Conservation (phyloP, 495 filamentous ascomycete species). For the Aspergillus cavernicola region DNA sequence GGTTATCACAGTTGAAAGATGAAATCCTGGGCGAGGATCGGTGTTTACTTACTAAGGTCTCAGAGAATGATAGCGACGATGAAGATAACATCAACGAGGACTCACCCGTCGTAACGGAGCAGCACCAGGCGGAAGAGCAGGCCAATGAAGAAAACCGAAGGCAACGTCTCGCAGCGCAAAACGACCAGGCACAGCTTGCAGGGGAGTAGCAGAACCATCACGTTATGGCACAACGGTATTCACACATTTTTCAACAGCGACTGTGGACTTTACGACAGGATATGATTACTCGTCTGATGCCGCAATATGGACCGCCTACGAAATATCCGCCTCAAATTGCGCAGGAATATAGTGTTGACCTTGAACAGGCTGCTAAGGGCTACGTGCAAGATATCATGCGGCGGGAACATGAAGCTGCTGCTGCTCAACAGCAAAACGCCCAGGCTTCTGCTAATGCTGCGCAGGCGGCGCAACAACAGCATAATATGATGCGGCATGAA, state of each 20-base stretch:
- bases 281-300: constrained; percentile 35
- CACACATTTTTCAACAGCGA: constrained; percentile 37
- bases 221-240: constrained; percentile 43
- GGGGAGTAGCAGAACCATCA: constrained; percentile 45
- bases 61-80: too few species aligned
- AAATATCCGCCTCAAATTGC: constrained; percentile 42
- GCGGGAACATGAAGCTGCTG: constrained; percentile 36
- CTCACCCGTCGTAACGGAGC: too few species aligned
- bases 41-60: too few species aligned
- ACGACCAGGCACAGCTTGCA: constrained; percentile 49
- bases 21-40: too few species aligned
- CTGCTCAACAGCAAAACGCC: constrained; percentile 31
- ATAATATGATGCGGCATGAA: constrained; percentile 47
- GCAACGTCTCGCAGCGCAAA: constrained; percentile 42
- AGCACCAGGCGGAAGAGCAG: constrained; percentile 48
- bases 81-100: too few species aligned
- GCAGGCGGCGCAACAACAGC: constrained; percentile 41
- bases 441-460: constrained; percentile 33
- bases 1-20: too few species aligned
- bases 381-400: constrained; percentile 48
- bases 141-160: constrained; percentile 44
- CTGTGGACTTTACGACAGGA: constrained; percentile 35
- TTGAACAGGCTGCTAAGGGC: constrained; percentile 37
- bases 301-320: constrained; percentile 39
- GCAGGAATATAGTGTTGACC: constrained; percentile 35